Conservation (phyloP, 345 rosid genomes). For the Psidium guajava region DNA sequence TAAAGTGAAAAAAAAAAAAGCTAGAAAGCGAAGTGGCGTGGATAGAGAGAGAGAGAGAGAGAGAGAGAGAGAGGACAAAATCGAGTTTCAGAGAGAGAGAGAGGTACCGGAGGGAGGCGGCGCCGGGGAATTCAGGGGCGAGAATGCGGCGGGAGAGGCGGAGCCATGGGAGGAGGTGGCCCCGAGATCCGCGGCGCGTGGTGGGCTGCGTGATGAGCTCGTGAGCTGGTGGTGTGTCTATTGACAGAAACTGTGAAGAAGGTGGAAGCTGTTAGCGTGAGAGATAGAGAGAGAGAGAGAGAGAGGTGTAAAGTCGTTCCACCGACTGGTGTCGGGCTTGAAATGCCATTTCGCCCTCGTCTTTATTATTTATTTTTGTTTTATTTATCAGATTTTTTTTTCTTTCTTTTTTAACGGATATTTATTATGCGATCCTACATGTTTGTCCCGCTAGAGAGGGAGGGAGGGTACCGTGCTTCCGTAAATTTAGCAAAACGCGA, state of each 20-base stretch:
- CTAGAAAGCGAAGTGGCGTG: constrained; percentile 5
- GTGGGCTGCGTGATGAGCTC: background rate
- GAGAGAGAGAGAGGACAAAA: background rate
- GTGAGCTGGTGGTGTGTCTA: background rate
- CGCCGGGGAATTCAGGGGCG: background rate
- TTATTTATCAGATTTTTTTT: background rate
- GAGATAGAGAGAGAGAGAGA: constrained; percentile 6
- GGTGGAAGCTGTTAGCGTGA: background rate
- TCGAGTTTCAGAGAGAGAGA: background rate
- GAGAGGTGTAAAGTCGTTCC: background rate
- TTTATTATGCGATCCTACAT: background rate
- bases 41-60: background rate
- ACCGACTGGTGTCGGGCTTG: constrained; percentile 36
- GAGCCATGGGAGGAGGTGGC: background rate
- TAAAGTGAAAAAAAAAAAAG: background rate
- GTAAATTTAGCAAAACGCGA: background rate
- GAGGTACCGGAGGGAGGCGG: background rate
- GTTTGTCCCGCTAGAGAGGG: background rate
- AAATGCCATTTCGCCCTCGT: constrained; percentile 4
- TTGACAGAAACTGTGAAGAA: background rate
- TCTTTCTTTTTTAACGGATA: background rate
- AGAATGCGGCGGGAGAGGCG: background rate
- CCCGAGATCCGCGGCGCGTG: background rate
- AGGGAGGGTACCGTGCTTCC: background rate
- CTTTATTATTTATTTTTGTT: background rate